phyloP scores from a whole-genome alignment of 2,329 filamentous ascomycete genomes.

The Monosporascus sp. region DNA sequence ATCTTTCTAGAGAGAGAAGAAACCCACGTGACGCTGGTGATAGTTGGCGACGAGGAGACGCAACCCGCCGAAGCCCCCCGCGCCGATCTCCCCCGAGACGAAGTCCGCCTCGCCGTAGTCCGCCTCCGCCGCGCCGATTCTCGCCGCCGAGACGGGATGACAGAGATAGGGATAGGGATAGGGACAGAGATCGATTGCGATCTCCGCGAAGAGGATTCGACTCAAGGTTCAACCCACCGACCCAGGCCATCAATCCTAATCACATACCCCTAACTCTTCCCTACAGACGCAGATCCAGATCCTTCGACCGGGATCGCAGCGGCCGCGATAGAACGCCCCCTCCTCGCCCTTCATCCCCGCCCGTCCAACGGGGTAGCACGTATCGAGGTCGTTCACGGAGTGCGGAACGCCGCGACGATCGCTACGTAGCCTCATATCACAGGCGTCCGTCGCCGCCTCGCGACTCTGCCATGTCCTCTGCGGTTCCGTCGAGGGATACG shows the following conservation, averaged over 20 bases:
- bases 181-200: conserved; percentile 29
- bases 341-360: conserved; percentile 32
- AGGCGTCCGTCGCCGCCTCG: conserved; percentile 44
- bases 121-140: conserved; percentile 27
- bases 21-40: conserved; percentile 16
- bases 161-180: conserved; percentile 32
- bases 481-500: conserved; percentile 42
- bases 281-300: conserved; percentile 48
- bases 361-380: conserved; percentile 33
- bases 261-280: conserved; percentile 19
- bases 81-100: conserved; percentile 27
- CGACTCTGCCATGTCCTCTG: conserved; percentile 44
- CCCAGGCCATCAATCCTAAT: conserved; percentile 18
- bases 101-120: conserved; percentile 29
- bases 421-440: conserved; percentile 32
- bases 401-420: conserved; percentile 41
- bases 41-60: conserved; percentile 33
- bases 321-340: conserved; percentile 26
- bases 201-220: conserved; percentile 36
- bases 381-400: conserved; percentile 51
- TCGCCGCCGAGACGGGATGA: conserved; percentile 31
- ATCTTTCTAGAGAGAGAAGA: conserved; percentile 27
- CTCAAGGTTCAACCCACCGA: conserved; percentile 28
- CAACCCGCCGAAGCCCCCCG: conserved; percentile 30
- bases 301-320: conserved; percentile 40